These are phyloP conservation scores for Rubia peregrina DNA, from an alignment of 305 asterid species.

Conservation along the genomic window DNA sequence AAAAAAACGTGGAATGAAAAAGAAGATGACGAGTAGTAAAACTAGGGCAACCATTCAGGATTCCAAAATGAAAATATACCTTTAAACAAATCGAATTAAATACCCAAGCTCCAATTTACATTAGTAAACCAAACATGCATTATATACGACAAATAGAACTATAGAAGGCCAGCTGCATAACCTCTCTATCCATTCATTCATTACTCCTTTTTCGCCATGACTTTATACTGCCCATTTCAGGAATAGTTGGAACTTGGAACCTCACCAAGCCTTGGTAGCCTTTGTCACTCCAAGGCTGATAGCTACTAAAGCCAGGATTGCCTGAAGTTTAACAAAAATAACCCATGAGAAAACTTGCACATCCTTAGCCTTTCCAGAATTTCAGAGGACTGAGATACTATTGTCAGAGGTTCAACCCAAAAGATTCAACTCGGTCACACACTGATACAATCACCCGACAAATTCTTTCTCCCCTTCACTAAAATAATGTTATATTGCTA, in stretches of 20 bases:
- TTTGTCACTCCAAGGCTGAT: conserved; percentile 62
- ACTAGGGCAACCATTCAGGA: background rate
- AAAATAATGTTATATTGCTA: background rate
- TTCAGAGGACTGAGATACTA: background rate
- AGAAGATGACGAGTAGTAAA: background rate
- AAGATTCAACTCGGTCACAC: background rate
- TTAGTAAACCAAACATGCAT: background rate
- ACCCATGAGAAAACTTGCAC: background rate
- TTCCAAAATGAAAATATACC: background rate
- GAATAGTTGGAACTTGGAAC: conserved; percentile 39
- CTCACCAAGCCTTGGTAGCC: conserved; percentile 54
- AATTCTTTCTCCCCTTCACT: background rate
- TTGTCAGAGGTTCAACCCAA: background rate
- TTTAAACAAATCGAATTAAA: background rate
- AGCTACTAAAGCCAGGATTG: conserved; percentile 57
- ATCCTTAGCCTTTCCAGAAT: too few species aligned
- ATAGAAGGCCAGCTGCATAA: background rate
- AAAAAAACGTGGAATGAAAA: background rate
- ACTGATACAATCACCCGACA: background rate
- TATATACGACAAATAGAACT: background rate
- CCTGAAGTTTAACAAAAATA: conserved; percentile 33
- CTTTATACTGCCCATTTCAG: background rate
- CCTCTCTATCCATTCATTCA: background rate
- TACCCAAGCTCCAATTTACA: background rate
- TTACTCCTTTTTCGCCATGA: background rate